Conservation (phyloP, 73 alveolate species). For the Paramecium pentaurelia region DNA sequence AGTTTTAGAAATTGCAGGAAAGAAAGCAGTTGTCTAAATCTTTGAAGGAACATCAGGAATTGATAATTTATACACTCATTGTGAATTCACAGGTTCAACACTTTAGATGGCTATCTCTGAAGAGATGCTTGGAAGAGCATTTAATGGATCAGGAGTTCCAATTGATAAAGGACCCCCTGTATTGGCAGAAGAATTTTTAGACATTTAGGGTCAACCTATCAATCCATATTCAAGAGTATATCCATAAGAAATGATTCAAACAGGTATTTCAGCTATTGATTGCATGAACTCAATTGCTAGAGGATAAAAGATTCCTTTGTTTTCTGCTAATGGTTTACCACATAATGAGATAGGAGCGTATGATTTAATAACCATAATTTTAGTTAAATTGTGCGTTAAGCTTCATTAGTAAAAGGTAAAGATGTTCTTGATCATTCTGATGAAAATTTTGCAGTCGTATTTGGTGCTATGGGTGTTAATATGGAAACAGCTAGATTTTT, state of each 20-base stretch:
- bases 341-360: conserved; percentile 99
- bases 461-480: conserved; percentile 99
- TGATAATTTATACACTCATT: conserved; percentile 93
- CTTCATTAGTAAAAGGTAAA: conserved; percentile 98
- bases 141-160: conserved; percentile 99
- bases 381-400: conserved; percentile 98
- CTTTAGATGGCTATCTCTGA: conserved; percentile 98
- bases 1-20: conserved; percentile 98
- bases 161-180: conserved; percentile 99
- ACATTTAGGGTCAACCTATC: conserved; percentile 98
- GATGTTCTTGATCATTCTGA: conserved; percentile 96
- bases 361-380: background rate
- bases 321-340: conserved; percentile 96
- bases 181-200: conserved; percentile 98
- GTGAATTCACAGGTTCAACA: conserved; percentile 98
- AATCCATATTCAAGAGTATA: conserved; percentile 97
- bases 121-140: conserved; percentile 99
- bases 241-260: conserved; percentile 98
- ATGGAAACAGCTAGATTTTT: conserved; percentile 99
- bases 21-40: conserved; percentile 97
- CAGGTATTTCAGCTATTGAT: conserved; percentile 99
- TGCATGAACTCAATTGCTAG: conserved; percentile 99
- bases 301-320: conserved; percentile 99
- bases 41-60: conserved; percentile 99
- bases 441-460: conserved; percentile 99